Conservation (phyloP, 2,329 filamentous ascomycete genomes). For the Beauveria rudraprayagi region DNA sequence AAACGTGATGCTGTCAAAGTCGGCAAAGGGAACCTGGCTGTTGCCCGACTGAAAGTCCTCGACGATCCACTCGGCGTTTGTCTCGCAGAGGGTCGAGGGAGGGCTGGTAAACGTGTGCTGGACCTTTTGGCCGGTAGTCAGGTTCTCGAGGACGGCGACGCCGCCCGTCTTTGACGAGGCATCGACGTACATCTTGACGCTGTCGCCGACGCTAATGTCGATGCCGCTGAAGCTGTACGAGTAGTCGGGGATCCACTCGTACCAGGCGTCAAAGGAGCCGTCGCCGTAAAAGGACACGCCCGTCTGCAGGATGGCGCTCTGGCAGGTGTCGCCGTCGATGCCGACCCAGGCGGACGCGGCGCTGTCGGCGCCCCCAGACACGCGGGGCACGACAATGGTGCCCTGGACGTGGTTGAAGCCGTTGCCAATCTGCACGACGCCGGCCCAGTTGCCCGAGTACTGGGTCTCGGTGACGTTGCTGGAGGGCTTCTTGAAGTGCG, state of each 20-base stretch:
- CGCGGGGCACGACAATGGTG: not conserved
- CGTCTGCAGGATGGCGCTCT: conserved; percentile 28
- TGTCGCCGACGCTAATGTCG: conserved; percentile 16
- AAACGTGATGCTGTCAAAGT: conserved; percentile 11
- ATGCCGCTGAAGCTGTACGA: conserved; percentile 26
- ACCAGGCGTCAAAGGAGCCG: conserved; percentile 29
- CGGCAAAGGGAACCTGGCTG: conserved; percentile 16
- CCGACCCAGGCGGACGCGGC: conserved; percentile 31
- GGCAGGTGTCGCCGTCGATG: conserved; percentile 31
- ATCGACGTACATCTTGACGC: conserved; percentile 17
- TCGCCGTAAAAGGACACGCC: conserved; percentile 31
- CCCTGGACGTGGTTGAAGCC: not conserved
- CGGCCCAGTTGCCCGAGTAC: conserved; percentile 2
- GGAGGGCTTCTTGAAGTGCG: not conserved
- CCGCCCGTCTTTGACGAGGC: conserved; percentile 15
- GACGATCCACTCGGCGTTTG: conserved; percentile 53
- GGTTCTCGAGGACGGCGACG: conserved; percentile 29
- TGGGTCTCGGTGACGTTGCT: not conserved
- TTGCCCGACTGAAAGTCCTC: conserved; percentile 24
- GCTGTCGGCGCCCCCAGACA: not conserved
- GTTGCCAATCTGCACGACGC: not conserved
- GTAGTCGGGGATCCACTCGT: conserved; percentile 34
- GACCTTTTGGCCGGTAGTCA: conserved; percentile 39
- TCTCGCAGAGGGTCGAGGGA: conserved; percentile 32
- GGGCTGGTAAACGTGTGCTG: conserved; percentile 35